Evolutionary conservation across 768 basidiomycete genomes (phyloP), one percentile per base, ranked within the genome.

Genomic region (Trametes cinnabarina): DNA sequence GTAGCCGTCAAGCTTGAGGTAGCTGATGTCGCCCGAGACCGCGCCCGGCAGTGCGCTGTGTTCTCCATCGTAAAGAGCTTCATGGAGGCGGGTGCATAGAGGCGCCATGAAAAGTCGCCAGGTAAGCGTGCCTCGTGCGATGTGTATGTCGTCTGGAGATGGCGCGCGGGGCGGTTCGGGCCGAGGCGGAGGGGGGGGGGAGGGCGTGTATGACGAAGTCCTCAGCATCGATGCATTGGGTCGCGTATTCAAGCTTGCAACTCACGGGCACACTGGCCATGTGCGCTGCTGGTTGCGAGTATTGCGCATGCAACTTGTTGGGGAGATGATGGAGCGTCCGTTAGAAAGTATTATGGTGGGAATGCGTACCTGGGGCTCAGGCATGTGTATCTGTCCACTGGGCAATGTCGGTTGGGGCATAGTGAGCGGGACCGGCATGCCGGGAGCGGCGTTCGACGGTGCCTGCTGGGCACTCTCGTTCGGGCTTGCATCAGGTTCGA

Each of bases 1-100:
- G 51, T 47, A 53, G 8, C 51, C 57, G 20, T 58, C 51, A 20
- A 58, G 51, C 44, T 47, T 52, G 20, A 58, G 51, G 22, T 52
- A 52, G 37, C 37, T 28, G 35, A 58, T 43, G 46, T 42, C 28
- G 12, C 51, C 51, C 10, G 44, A 30, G 14, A 51, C 47, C 3
- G 44, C 28, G 3, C 35, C 28, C 3, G 57, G 57, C 3, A 58
- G 49, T 32, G 30, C 20, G 8, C 25, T 47, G 35, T 46, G 39
- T 34, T 43, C n/a, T 1, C 30, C 11, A 2, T 58, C 49, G 34
- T 51, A 58, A 9, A 58, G 42, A 5, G 19, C 35, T 14, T 37
- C 14, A 6, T 23, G 34, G 22, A 58, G 35, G 41, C 57, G 57
- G n/a, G 22, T 12, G 26, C 32, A 47, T 7, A 58, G 28, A 22